Conservation (phyloP, 164 flowering plant genomes). For the Echeveria elegans region DNA sequence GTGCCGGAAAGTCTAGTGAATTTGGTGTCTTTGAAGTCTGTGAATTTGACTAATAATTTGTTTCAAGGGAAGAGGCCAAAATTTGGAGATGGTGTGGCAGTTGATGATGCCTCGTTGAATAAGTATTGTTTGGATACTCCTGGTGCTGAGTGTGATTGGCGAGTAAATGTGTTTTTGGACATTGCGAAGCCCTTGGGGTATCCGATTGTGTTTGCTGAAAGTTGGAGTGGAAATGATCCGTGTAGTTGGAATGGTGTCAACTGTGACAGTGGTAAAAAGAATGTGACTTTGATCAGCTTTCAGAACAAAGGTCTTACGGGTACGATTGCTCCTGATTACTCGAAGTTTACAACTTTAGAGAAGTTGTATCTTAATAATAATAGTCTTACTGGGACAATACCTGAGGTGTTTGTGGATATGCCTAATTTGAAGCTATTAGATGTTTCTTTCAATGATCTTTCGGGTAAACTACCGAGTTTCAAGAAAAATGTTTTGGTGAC, state of each 20-base stretch:
- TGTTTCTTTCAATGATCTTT: conserved; percentile 44
- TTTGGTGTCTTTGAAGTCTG: conserved; percentile 19
- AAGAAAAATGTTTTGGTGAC: conserved; percentile 24
- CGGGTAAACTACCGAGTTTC: conserved; percentile 50
- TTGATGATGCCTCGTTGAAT: conserved; percentile 27
- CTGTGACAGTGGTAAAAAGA: conserved; percentile 39
- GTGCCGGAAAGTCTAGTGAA: conserved; percentile 36
- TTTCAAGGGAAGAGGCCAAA: conserved; percentile 46
- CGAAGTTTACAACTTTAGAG: conserved; percentile 32
- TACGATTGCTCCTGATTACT: conserved; percentile 51
- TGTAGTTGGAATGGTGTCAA: conserved; percentile 35
- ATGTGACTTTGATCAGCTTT: conserved; percentile 45
- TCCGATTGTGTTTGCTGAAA: conserved; percentile 45
- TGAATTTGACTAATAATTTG: conserved; percentile 51
- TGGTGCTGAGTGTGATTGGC: conserved; percentile 35
- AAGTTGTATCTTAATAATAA: conserved; percentile 47
- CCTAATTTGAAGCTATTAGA: conserved; percentile 36
- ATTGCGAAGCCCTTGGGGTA: conserved; percentile 33
- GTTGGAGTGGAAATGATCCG: conserved; percentile 81
- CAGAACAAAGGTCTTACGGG: conserved; percentile 50
- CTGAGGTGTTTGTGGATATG: conserved; percentile 46
- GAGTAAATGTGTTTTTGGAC: conserved; percentile 32
- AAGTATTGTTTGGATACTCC: conserved; percentile 38
- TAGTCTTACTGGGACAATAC: conserved; percentile 58
- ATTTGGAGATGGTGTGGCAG: conserved; percentile 19